These are phyloP conservation scores for Saccharomyces hybrid DNA, from an alignment of 1,139 yeast genomes.

Conservation along the genomic window DNA sequence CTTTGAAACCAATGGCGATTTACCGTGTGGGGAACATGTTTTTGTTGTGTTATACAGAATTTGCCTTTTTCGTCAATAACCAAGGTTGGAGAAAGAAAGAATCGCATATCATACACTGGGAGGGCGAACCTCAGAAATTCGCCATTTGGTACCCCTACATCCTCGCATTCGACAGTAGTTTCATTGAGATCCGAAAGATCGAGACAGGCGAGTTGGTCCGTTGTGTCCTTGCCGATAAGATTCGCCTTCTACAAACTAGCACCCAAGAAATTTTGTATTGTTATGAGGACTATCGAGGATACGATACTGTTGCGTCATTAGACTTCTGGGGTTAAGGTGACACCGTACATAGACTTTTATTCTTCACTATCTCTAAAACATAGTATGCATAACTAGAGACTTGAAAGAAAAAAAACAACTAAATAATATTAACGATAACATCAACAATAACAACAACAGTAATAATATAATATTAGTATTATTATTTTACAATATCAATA, in stretches of 20 bases:
- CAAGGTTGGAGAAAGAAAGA: slow-evolving; percentile 96
- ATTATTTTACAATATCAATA: too few species aligned
- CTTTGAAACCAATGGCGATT: slow-evolving; percentile 79
- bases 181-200: slow-evolving; percentile 87
- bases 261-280: slow-evolving; percentile 93
- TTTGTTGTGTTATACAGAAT: slow-evolving; percentile 78
- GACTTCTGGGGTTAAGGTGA: slow-evolving; percentile 62
- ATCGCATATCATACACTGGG: slow-evolving; percentile 95
- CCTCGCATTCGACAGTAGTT: slow-evolving; percentile 80
- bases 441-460: neutral
- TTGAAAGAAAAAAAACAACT: neutral
- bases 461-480: neutral
- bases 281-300: slow-evolving; percentile 82
- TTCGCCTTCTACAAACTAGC: slow-evolving; percentile 76
- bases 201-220: slow-evolving; percentile 79
- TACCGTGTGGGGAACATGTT: slow-evolving; percentile 86
- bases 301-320: slow-evolving; percentile 81
- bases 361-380: neutral
- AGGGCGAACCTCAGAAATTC: slow-evolving; percentile 86
- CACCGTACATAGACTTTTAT: neutral
- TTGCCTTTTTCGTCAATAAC: slow-evolving; percentile 86
- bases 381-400: neutral
- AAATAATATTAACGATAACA: neutral
- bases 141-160: slow-evolving; percentile 92
- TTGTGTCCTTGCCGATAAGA: slow-evolving; percentile 91